phyloP scores from a whole-genome alignment of 129 eudicot species.

The Pulicaria dysenterica region DNA sequence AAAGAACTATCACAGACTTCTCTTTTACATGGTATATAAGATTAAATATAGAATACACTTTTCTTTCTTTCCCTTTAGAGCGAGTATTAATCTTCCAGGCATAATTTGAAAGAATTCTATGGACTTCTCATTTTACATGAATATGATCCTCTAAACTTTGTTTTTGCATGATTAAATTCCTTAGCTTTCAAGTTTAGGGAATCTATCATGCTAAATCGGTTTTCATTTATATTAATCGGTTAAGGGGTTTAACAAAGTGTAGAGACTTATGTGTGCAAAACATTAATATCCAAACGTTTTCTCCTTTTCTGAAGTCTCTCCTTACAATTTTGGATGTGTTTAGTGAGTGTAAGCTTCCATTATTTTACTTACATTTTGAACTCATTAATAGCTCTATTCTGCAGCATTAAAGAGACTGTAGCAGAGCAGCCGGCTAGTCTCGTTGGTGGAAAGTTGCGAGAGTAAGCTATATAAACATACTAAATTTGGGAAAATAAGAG shows the following conservation, averaged over 20 bases:
- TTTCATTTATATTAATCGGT: too few relatives aligned
- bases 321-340: neutral
- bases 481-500: constrained; percentile 10
- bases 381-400: constrained; percentile 34
- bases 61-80: neutral
- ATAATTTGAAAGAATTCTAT: neutral
- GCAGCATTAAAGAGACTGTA: constrained; percentile 86
- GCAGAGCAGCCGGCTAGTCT: constrained; percentile 81
- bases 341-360: neutral
- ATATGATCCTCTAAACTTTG: too few relatives aligned
- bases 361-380: neutral
- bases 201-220: neutral
- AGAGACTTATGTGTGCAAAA: neutral
- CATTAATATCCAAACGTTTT: neutral
- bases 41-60: neutral
- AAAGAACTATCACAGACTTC: too few relatives aligned
- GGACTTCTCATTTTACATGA: neutral
- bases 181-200: neutral
- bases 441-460: constrained; percentile 88
- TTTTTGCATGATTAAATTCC: neutral
- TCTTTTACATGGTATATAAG: neutral
- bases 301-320: neutral
- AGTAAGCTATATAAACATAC: constrained; percentile 55
- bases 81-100: neutral
- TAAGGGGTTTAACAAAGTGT: neutral